Evolutionary conservation across 495 filamentous ascomycete species (phyloP), one percentile per base, ranked within the genome.

Genomic region (Chaetomium fimeti): DNA sequence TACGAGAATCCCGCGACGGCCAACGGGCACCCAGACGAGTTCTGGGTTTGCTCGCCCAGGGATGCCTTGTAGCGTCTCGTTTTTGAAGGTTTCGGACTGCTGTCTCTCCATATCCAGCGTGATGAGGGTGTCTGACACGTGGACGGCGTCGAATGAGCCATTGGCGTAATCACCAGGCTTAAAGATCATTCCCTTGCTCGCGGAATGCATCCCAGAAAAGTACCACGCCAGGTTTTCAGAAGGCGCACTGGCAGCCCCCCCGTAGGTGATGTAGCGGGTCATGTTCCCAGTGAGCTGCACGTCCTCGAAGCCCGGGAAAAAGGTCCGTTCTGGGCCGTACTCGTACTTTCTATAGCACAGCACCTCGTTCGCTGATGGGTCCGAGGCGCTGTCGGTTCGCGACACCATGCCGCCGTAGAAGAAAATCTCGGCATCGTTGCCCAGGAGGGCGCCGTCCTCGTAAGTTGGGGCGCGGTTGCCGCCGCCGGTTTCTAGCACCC

Each of bases 181-280:
- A 54, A 76, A 81, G 63, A 88, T 81, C 1, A 77, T 67, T 0
- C 83, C 82, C 69, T 74, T 79, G 62, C 73, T 73, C 7, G 69
- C 52, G 0, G 80, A 78, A 27, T 77, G 82, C 77, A 85, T 78
- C 0, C 89, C 89, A 5, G 85, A 82, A 67, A 92, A 89, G 68
- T 90, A 89, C 77, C 87, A 92, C 0, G 84, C 88, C 59, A 84
- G 79, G 64, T 91, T 88, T 73, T 92, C 88, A 11, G 88, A 90
- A 0, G 88, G 88, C 6, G 84, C 85, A 15, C 81, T 88, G 9
- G 81, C 86, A 0, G 79, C 82, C 2, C 82, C 88, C 13, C 89
- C 89, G 64, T 82, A 84, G 6, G 87, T 83, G 48, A 92, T 70
- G 69, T 87, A 90, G 43, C 83, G 79, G 4, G 85, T 91, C 40